Evolutionary conservation across 768 basidiomycete genomes (phyloP).

Genomic region (Boletus pseudopeckii): DNA sequence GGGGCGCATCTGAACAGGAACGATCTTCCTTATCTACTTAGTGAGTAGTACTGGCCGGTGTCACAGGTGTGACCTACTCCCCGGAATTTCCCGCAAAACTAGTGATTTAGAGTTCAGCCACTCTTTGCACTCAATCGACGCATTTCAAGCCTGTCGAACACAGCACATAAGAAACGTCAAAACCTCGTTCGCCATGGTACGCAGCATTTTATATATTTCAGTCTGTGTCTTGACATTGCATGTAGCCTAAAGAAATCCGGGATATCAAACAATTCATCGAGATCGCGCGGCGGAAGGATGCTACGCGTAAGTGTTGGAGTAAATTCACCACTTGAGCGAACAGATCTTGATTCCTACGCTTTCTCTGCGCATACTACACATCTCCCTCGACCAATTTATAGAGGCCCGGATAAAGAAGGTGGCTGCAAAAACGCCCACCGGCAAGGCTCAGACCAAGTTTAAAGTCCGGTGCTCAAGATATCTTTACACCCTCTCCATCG

Average conservation of each 20-base stretch:
- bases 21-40: not conserved
- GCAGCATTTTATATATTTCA: not conserved
- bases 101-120: constrained; percentile 34
- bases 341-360: not conserved
- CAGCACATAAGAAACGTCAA: constrained; percentile 6
- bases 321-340: not conserved
- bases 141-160: not conserved
- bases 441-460: constrained; percentile 91
- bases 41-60: too few relatives aligned
- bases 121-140: not conserved
- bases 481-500: constrained; percentile 94
- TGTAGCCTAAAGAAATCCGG: constrained; percentile 92
- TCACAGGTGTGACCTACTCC: not conserved
- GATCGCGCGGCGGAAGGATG: constrained; percentile 96
- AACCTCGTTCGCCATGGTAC: constrained; percentile 27
- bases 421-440: constrained; percentile 58
- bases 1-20: not conserved
- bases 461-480: constrained; percentile 97
- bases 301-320: constrained; percentile 68
- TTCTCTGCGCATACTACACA: not conserved
- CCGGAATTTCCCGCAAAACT: constrained; percentile 30
- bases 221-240: constrained; percentile 3
- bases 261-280: constrained; percentile 99
- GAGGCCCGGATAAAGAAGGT: constrained; percentile 99
- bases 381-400: constrained; percentile 32